Percentiles rank a stretch among this genome's conserved stretches.
phyloP scores from a whole-genome alignment of 331 rosid genomes.

The Acacia pycnantha region DNA sequence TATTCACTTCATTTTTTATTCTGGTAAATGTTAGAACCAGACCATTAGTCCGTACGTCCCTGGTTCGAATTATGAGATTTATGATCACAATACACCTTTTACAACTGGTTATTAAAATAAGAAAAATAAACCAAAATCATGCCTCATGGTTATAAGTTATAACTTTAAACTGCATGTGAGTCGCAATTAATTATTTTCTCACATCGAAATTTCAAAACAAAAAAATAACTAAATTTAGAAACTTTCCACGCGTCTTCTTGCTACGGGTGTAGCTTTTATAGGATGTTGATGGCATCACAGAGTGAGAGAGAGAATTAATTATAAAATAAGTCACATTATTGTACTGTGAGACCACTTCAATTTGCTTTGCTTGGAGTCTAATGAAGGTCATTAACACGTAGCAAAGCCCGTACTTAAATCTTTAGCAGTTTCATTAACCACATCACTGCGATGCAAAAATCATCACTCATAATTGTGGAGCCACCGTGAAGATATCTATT shows the following conservation, averaged over 20 bases:
- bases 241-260: not conserved
- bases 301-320: not conserved
- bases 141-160: too few species aligned
- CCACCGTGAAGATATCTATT: not conserved
- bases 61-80: too few species aligned
- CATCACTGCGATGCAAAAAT: not conserved
- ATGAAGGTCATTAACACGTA: not conserved
- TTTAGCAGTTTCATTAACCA: not conserved
- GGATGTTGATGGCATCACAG: not conserved
- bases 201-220: not conserved
- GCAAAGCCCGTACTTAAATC: not conserved
- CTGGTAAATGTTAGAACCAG: too few species aligned
- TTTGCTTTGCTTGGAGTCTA: slow-evolving; percentile 13
- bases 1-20: too few species aligned
- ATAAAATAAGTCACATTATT: slow-evolving; percentile 23
- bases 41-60: not conserved
- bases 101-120: too few species aligned
- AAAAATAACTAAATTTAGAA: too few species aligned
- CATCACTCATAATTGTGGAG: not conserved
- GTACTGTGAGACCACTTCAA: slow-evolving; percentile 9
- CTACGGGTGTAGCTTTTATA: not conserved
- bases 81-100: not conserved
- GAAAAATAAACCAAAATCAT: not conserved
- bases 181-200: not conserved
- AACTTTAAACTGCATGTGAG: not conserved